These are phyloP conservation scores for Aspergillus incahuasiensis DNA, from an alignment of 495 filamentous ascomycete genomes.

Conservation along the genomic window DNA sequence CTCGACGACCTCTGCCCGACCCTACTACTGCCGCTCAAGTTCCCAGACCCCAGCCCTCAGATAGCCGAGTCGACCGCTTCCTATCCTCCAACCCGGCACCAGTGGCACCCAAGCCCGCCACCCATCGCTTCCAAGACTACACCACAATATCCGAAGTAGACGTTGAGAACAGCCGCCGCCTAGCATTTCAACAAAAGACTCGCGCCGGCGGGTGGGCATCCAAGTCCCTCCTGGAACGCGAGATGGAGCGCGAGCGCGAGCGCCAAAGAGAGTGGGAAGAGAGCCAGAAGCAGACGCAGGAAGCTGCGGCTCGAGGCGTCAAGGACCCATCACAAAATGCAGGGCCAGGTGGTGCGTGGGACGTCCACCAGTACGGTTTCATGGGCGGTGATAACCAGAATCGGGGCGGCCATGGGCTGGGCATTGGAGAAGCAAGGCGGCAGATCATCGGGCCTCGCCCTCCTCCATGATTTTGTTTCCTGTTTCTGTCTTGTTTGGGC, in stretches of 20 bases:
- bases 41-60: conserved; percentile 17
- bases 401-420: conserved; percentile 62
- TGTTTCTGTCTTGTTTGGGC: neutral
- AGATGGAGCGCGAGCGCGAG: conserved; percentile 94
- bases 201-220: conserved; percentile 70
- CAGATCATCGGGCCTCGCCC: conserved; percentile 81
- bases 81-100: conserved; percentile 49
- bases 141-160: conserved; percentile 62
- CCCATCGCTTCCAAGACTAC: conserved; percentile 50
- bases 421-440: conserved; percentile 61
- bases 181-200: conserved; percentile 60
- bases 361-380: conserved; percentile 85
- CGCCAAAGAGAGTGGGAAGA: conserved; percentile 95
- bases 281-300: conserved; percentile 67
- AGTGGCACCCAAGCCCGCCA: conserved; percentile 27
- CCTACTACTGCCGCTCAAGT: conserved; percentile 44
- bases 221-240: conserved; percentile 82
- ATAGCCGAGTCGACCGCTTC: conserved; percentile 44
- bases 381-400: conserved; percentile 84
- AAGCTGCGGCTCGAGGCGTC: conserved; percentile 44
- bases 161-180: conserved; percentile 62
- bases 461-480: conserved; percentile 40
- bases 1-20: conserved; percentile 50
- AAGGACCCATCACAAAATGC: conserved; percentile 43
- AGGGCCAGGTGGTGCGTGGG: conserved; percentile 66